Percentiles rank a stretch among this genome's conserved stretches.
Evolutionary conservation across 139 green algal species (phyloP).

Genomic region (Mychonastes homosphaera): DNA sequence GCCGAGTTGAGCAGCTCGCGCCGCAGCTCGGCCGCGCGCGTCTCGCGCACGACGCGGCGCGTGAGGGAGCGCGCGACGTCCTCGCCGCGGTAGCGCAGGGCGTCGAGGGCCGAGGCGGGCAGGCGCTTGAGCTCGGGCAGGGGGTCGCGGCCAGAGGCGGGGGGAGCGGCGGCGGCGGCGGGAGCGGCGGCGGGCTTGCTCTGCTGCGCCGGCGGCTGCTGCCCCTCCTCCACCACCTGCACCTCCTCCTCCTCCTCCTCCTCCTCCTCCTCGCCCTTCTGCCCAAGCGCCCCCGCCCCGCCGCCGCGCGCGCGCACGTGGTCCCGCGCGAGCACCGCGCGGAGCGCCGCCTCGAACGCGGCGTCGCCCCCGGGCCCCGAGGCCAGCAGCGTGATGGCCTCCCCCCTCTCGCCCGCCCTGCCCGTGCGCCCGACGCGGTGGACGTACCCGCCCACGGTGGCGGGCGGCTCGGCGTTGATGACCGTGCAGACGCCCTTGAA

Average conservation of each 20-base stretch:
- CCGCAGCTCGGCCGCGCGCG: conserved; percentile 72
- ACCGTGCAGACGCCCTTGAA: conserved; percentile 92
- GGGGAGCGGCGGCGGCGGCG: neutral
- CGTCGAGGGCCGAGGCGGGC: conserved; percentile 37
- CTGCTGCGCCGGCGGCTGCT: neutral
- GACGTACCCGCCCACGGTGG: conserved; percentile 50
- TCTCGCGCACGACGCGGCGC: conserved; percentile 61
- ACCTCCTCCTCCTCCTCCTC: neutral
- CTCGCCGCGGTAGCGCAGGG: conserved; percentile 63
- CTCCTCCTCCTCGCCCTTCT: conserved; percentile 3
- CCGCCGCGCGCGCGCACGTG: neutral
- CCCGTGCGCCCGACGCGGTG: conserved; percentile 87
- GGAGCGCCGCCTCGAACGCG: conserved; percentile 1
- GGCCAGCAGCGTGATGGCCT: conserved; percentile 51
- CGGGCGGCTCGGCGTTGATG: conserved; percentile 74
- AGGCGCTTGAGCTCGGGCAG: conserved; percentile 42
- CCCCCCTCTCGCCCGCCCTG: conserved; percentile 57
- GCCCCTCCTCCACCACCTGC: neutral
- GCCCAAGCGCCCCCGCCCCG: neutral
- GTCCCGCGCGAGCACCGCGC: neutral
- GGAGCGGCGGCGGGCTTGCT: neutral
- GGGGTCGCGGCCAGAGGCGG: neutral
- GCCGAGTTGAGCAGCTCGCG: conserved; percentile 81
- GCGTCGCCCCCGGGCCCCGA: neutral
- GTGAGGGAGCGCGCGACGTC: conserved; percentile 75